phyloP scores from a whole-genome alignment of 164 flowering plant species.

The Hamamelis virginiana region DNA sequence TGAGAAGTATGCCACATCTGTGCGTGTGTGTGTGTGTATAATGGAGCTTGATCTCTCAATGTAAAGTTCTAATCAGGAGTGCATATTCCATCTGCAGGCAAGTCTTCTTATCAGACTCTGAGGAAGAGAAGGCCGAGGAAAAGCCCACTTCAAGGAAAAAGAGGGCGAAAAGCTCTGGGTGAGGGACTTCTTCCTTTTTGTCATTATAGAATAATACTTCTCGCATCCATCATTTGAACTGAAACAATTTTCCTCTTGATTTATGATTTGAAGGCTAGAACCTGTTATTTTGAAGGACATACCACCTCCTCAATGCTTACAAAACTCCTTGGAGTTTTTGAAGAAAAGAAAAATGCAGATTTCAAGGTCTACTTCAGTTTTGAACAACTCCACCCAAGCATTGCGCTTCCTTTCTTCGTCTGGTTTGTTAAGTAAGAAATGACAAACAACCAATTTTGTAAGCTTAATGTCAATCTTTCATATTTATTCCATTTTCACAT shows the following conservation, averaged over 20 bases:
- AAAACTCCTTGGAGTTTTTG: slow-evolving; percentile 72
- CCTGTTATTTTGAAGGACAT: slow-evolving; percentile 64
- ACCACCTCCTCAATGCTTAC: slow-evolving; percentile 59
- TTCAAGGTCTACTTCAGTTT: slow-evolving; percentile 65
- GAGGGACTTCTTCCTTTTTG: slow-evolving; percentile 6
- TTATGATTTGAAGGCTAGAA: slow-evolving; percentile 48
- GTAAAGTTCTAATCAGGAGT: neutral
- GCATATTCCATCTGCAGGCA: slow-evolving; percentile 41
- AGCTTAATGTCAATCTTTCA: neutral
- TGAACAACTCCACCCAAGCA: slow-evolving; percentile 82
- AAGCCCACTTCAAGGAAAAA: slow-evolving; percentile 46
- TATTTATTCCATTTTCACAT: neutral
- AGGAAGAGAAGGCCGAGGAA: slow-evolving; percentile 49
- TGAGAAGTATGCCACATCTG: slow-evolving; percentile 56
- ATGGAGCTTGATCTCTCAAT: neutral
- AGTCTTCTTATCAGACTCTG: slow-evolving; percentile 72
- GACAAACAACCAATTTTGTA: neutral
- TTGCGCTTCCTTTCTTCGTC: slow-evolving; percentile 60
- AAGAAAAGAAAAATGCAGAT: slow-evolving; percentile 74
- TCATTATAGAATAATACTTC: neutral
- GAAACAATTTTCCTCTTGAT: neutral
- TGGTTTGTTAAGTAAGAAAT: slow-evolving; percentile 41
- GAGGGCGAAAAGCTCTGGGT: slow-evolving; percentile 57
- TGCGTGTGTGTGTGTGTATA: neutral
- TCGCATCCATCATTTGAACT: neutral